A percentile compares a stretch with the other conserved stretches of the same genome.
These are phyloP conservation scores for Coniella vitis DNA, from an alignment of 2,329 filamentous ascomycete genomes.

Conservation along the genomic window DNA sequence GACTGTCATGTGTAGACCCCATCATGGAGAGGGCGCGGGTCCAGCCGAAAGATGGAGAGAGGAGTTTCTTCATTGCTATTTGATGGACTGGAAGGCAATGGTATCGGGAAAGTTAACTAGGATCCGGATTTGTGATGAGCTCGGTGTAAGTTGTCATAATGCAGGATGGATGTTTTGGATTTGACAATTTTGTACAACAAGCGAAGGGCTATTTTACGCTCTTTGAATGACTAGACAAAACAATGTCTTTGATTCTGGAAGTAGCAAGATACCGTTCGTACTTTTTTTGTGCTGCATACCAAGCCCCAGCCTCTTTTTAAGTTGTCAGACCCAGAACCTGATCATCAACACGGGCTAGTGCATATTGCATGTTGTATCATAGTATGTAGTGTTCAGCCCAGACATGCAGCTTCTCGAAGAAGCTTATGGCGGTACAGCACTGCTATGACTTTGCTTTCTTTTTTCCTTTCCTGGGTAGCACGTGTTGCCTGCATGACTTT, in stretches of 20 bases:
- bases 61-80: conserved; percentile 70
- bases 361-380: too few species aligned
- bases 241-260: too few species aligned
- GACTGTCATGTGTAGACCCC: conserved; percentile 71
- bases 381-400: not conserved
- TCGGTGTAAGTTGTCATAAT: too few species aligned
- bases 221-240: too few species aligned
- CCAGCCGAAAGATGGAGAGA: conserved; percentile 66
- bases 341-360: not conserved
- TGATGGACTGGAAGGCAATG: too few species aligned
- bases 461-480: not conserved
- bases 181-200: too few species aligned
- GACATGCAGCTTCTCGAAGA: conserved; percentile 1
- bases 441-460: not conserved
- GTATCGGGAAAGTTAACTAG: too few species aligned
- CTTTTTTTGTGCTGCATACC: too few species aligned
- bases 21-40: conserved; percentile 71
- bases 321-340: not conserved
- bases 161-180: not conserved
- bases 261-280: too few species aligned
- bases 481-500: not conserved
- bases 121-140: too few species aligned
- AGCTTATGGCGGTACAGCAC: not conserved
- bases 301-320: too few species aligned
- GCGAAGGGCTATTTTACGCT: too few species aligned